phyloP scores from a whole-genome alignment of 1,284 basidiomycete genomes.

The Cystobasidiaceae sp. region DNA sequence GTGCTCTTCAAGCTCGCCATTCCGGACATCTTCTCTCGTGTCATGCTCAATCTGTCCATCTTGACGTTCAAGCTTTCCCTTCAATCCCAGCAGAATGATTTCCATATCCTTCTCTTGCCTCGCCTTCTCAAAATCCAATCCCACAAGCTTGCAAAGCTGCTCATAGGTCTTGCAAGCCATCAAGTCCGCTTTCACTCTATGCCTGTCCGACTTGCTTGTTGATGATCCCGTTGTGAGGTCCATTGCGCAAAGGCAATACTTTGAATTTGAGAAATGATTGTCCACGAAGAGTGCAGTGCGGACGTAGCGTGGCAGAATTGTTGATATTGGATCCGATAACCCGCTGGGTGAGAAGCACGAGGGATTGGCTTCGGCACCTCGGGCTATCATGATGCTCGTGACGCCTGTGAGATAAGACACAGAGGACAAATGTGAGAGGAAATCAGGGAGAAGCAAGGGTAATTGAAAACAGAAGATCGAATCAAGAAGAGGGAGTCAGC shows the following conservation, averaged over 20 bases:
- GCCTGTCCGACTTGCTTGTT: slow-evolving; percentile 57
- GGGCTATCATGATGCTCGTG: slow-evolving; percentile 92
- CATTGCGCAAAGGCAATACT: slow-evolving; percentile 67
- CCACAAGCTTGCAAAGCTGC: slow-evolving; percentile 58
- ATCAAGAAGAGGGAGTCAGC: slow-evolving; percentile 24
- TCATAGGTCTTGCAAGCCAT: slow-evolving; percentile 63
- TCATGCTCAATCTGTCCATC: slow-evolving; percentile 30
- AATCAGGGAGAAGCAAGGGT: background rate
- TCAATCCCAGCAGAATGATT: slow-evolving; percentile 5
- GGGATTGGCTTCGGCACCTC: slow-evolving; percentile 87
- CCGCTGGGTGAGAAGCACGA: slow-evolving; percentile 71
- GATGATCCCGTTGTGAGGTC: slow-evolving; percentile 33
- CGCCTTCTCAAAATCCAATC: slow-evolving; percentile 38
- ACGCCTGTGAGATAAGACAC: slow-evolving; percentile 55
- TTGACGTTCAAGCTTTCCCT: slow-evolving; percentile 7
- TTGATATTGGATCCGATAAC: slow-evolving; percentile 62
- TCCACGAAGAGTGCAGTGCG: slow-evolving; percentile 57
- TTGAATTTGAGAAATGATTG: slow-evolving; percentile 73
- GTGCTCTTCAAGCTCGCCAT: no score
- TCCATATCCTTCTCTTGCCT: background rate
- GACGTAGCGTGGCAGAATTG: slow-evolving; percentile 69
- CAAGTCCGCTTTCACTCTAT: slow-evolving; percentile 56
- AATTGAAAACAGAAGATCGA: background rate
- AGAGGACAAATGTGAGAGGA: background rate
- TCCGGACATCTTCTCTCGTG: slow-evolving; percentile 23